Evolutionary conservation across 768 basidiomycete genomes (phyloP).

Genomic region (Suillus weaverae): DNA sequence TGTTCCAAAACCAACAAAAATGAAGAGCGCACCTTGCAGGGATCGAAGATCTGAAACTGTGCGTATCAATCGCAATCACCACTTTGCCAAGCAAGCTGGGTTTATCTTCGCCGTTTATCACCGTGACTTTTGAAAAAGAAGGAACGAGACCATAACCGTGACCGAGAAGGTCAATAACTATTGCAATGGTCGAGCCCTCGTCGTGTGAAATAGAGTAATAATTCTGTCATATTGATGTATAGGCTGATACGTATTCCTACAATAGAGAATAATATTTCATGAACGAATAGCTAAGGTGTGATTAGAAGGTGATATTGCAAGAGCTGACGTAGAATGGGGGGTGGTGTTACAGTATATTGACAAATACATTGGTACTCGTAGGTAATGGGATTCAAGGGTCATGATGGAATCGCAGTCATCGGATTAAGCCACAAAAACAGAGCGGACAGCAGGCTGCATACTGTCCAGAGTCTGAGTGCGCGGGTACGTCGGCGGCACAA

Average conservation of each 20-base stretch:
- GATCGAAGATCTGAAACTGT: background rate
- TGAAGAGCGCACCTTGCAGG: background rate
- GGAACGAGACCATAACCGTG: background rate
- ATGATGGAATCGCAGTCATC: background rate
- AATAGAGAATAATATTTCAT: background rate
- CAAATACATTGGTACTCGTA: background rate
- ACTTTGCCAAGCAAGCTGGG: background rate
- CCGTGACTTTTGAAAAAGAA: background rate
- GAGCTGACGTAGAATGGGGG: background rate
- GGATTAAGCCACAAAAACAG: slow-evolving; percentile 3
- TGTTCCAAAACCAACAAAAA: background rate
- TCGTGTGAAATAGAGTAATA: background rate
- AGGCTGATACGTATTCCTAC: background rate
- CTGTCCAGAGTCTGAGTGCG: slow-evolving; percentile 19
- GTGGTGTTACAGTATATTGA: background rate
- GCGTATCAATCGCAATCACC: background rate
- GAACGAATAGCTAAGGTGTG: background rate
- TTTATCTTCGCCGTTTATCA: background rate
- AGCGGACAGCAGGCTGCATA: slow-evolving; percentile 5
- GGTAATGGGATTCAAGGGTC: background rate
- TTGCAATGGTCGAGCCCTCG: background rate
- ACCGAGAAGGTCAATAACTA: background rate
- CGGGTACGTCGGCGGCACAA: slow-evolving; percentile 18
- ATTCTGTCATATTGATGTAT: background rate
- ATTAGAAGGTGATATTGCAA: slow-evolving; percentile 4